Evolutionary conservation across 352 stramenopile genomes (phyloP).

Genomic region (Phytopythium montanum): DNA sequence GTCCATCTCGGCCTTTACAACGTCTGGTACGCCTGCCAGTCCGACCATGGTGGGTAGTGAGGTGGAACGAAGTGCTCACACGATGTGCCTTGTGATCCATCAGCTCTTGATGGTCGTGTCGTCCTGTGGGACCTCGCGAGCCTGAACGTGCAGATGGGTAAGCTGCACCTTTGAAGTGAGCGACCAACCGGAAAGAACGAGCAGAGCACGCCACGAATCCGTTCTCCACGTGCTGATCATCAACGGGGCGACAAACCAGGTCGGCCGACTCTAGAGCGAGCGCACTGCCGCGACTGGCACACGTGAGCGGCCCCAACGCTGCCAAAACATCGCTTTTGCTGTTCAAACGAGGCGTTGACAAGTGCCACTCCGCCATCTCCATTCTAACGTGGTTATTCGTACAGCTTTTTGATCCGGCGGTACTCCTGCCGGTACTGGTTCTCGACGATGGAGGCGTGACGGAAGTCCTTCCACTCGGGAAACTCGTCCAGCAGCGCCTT

Average conservation of each 20-base stretch:
- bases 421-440: slow-evolving; percentile 89
- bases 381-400: slow-evolving; percentile 62
- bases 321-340: background rate
- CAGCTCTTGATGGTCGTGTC: slow-evolving; percentile 78
- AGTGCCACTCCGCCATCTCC: background rate
- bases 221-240: background rate
- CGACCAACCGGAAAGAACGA: background rate
- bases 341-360: background rate
- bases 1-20: slow-evolving; percentile 73
- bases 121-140: slow-evolving; percentile 74
- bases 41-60: background rate
- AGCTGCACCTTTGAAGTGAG: slow-evolving; percentile 71
- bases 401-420: slow-evolving; percentile 88
- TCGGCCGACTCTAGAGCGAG: background rate
- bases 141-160: slow-evolving; percentile 77
- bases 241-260: background rate
- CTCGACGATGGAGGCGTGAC: slow-evolving; percentile 87
- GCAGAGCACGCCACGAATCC: background rate
- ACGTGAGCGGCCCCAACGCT: background rate
- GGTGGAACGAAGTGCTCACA: background rate
- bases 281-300: background rate
- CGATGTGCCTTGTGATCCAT: slow-evolving; percentile 4
- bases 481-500: slow-evolving; percentile 86
- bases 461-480: slow-evolving; percentile 82
- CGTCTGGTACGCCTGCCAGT: slow-evolving; percentile 49